Conservation (phyloP, 1,139 yeast genomes). For the Scheffersomyces lignicola region DNA sequence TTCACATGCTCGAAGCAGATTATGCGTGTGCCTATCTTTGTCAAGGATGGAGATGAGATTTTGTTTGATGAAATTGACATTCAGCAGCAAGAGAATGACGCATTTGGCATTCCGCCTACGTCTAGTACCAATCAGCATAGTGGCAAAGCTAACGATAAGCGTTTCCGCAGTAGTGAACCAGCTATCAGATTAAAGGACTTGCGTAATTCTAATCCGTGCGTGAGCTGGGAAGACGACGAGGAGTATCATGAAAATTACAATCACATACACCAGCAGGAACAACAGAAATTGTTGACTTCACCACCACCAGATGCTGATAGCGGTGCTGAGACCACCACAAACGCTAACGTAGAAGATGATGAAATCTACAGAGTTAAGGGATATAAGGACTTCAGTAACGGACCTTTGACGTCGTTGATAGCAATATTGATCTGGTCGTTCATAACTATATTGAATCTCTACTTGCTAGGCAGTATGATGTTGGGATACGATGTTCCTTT, state of each 20-base stretch:
- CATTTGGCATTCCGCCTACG: neutral
- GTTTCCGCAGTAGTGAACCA: slow-evolving; percentile 38
- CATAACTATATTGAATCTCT: slow-evolving; percentile 50
- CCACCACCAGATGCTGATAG: slow-evolving; percentile 9
- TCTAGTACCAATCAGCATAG: neutral
- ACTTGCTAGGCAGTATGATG: slow-evolving; percentile 49
- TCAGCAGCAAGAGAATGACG: slow-evolving; percentile 6
- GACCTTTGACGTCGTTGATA: slow-evolving; percentile 40
- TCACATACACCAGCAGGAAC: slow-evolving; percentile 13
- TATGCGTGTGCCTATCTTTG: slow-evolving; percentile 69
- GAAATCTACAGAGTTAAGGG: slow-evolving; percentile 24
- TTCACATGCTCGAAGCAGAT: slow-evolving; percentile 74
- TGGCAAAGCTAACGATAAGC: slow-evolving; percentile 6
- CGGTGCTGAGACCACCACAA: too few species aligned
- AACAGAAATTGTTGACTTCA: slow-evolving; percentile 16
- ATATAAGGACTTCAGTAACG: slow-evolving; percentile 56
- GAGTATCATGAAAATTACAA: slow-evolving; percentile 14
- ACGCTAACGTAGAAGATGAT: too few species aligned
- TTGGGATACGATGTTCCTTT: slow-evolving; percentile 44
- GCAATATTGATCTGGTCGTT: slow-evolving; percentile 55
- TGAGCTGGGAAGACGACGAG: slow-evolving; percentile 45
- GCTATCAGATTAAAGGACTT: slow-evolving; percentile 46
- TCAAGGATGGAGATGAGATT: slow-evolving; percentile 32
- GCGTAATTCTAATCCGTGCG: slow-evolving; percentile 46
- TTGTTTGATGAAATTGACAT: slow-evolving; percentile 21